Evolutionary conservation across 1,284 basidiomycete species (phyloP).

Genomic region (Stygiomarasmius scandens): DNA sequence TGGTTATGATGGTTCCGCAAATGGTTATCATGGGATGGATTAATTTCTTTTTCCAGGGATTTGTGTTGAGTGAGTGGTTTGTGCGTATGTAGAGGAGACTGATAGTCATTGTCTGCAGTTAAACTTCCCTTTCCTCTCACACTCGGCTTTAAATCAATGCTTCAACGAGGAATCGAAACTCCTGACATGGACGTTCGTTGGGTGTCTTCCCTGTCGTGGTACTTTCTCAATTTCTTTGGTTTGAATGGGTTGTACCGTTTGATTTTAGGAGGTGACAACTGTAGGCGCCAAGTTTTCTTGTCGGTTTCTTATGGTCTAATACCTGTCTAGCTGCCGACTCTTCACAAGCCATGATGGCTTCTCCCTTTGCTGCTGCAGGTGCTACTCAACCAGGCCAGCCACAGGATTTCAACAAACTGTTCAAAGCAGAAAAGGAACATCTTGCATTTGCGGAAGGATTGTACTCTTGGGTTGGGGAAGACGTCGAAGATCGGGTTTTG

Average conservation of each 20-base stretch:
- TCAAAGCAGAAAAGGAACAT: slow-evolving; percentile 92
- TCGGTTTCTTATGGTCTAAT: no score
- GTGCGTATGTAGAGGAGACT: slow-evolving; percentile 3
- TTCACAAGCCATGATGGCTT: slow-evolving; percentile 71
- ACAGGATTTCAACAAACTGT: slow-evolving; percentile 89
- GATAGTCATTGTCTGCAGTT: slow-evolving; percentile 50
- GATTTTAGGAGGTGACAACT: slow-evolving; percentile 89
- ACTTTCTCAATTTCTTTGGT: slow-evolving; percentile 98
- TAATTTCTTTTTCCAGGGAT: slow-evolving; percentile 99
- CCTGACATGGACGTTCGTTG: slow-evolving; percentile 98
- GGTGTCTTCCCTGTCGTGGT: slow-evolving; percentile 99
- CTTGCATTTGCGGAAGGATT: slow-evolving; percentile 87
- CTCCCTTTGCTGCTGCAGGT: slow-evolving; percentile 71
- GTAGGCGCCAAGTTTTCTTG: slow-evolving; percentile 42
- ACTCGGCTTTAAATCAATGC: slow-evolving; percentile 97
- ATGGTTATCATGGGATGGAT: slow-evolving; percentile 99
- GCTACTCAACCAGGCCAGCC: slow-evolving; percentile 56
- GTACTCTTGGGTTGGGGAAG: slow-evolving; percentile 81
- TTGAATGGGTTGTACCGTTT: slow-evolving; percentile 94
- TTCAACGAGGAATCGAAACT: slow-evolving; percentile 95
- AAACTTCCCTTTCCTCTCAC: slow-evolving; percentile 97
- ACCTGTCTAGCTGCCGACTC: slow-evolving; percentile 68
- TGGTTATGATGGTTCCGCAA: slow-evolving; percentile 97
- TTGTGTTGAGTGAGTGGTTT: slow-evolving; percentile 85
- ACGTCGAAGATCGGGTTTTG: slow-evolving; percentile 79